Base-by-base conservation (phyloP, 257 asterid species). In the Petunia axillaris region DNA sequence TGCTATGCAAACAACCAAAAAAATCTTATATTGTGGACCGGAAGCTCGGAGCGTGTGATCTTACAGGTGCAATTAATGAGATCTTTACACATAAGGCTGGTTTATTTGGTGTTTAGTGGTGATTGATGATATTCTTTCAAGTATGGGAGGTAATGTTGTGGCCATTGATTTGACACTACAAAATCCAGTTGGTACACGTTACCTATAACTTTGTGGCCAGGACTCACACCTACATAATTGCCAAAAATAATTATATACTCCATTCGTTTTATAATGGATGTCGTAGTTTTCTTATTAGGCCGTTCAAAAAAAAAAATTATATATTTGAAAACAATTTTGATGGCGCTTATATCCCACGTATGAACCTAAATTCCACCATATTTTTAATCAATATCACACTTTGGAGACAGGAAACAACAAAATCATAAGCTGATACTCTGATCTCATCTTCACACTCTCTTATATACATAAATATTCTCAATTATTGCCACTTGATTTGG, bases 381-480 rank as follows among this genome's bases (percentile, higher is more conserved):
- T n/a, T 66, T 14, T 2, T 64, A 1, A 64, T 37, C 35, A 1
- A 1, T 15, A 15, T 15, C 52, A 65, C 40, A 14, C 57, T 44
- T 68, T 16, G 55, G 57, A 2, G 44, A 46, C 2, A 8, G 39
- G 58, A 16, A 38, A 16, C 77, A 50, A 3, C 3, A 80, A 40
- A 39, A 60, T 81, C 81, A 70, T 81, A 66, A 6, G 74, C 50
- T 15, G 79, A 70, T 77, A 2, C 50, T 79, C 76, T 78, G 68
- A 83, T 83, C 80, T 64, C 82, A 76, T 25, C 84, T 75, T 76
- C 57, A 16, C 43, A 68, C 74, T 38, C 52, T 14, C 53, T 79
- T 78, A 58, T 65, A 70, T 76, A 59, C 3, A 43, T 16, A 2
- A 48, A 35, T 50, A 71, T 48, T 35, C 52, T 13, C 44, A 73